Conservation (phyloP, 208 protist species). For the Crithidia acanthocephali region DNA sequence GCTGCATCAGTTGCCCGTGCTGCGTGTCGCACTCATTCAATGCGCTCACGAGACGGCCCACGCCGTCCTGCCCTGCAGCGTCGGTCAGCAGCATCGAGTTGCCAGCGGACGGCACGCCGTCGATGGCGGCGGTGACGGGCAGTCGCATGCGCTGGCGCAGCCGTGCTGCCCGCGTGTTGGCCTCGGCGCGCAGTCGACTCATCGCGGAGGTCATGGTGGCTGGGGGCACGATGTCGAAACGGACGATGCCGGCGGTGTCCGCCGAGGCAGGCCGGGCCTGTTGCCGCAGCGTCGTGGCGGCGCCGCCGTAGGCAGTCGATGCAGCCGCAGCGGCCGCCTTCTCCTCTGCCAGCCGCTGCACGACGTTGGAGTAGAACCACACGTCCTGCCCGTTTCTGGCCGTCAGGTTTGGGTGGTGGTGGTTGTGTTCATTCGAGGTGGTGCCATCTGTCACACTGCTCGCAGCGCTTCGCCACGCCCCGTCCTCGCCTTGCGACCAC, state of each 20-base stretch:
- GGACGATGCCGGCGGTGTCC: not conserved
- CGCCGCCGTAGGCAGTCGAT: slow-evolving; percentile 7
- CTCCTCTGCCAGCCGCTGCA: slow-evolving; percentile 1
- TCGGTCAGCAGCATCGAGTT: not conserved
- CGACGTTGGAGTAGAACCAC: slow-evolving; percentile 19
- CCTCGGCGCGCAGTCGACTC: not conserved
- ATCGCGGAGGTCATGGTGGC: slow-evolving; percentile 5
- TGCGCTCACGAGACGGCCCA: slow-evolving; percentile 16
- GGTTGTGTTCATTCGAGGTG: not conserved
- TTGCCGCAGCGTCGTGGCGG: slow-evolving; percentile 8
- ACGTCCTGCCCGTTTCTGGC: not conserved
- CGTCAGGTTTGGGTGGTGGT: too few species aligned
- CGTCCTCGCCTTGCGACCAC: slow-evolving; percentile 2
- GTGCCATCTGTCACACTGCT: not conserved
- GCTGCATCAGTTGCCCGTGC: not conserved
- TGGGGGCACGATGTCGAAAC: slow-evolving; percentile 18
- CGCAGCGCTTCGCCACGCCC: not conserved
- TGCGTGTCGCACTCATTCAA: slow-evolving; percentile 13
- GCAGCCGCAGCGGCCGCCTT: not conserved
- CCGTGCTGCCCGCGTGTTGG: not conserved
- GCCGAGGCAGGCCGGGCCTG: not conserved
- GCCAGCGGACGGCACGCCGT: not conserved
- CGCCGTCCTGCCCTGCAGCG: slow-evolving; percentile 2
- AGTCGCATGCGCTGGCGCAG: slow-evolving; percentile 3
- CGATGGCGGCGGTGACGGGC: not conserved